Evolutionary conservation across 371 early-diverging fungal species (phyloP).

Genomic region (Thermomucor indicae-seudaticae): DNA sequence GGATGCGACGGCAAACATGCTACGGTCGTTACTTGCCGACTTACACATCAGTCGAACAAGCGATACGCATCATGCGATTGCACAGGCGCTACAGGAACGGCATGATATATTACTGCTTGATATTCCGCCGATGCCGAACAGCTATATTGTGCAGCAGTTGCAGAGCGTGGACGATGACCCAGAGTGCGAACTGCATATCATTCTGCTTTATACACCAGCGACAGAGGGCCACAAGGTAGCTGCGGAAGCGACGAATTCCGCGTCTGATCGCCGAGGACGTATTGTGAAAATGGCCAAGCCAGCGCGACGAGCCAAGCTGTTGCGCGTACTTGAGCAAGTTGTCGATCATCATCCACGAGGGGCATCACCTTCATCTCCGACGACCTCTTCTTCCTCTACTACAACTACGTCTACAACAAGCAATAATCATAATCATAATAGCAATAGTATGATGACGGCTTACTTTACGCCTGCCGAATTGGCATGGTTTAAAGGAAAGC

Average conservation of each 20-base stretch:
- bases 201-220: conserved; percentile 38
- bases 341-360: conserved; percentile 7
- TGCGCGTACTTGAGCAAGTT: conserved; percentile 35
- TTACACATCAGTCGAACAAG: conserved; percentile 18
- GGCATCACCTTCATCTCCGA: not conserved
- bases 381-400: not conserved
- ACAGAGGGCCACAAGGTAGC: conserved; percentile 43
- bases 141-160: conserved; percentile 33
- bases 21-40: conserved; percentile 26
- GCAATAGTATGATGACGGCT: conserved; percentile 25
- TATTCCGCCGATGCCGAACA: conserved; percentile 37
- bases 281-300: conserved; percentile 57
- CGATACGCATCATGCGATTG: conserved; percentile 35
- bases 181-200: conserved; percentile 40
- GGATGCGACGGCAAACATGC: conserved; percentile 36
- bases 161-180: conserved; percentile 44
- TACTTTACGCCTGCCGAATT: conserved; percentile 32
- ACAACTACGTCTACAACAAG: not conserved
- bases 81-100: conserved; percentile 35
- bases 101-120: conserved; percentile 36
- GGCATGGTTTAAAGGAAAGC: conserved; percentile 25
- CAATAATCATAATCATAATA: not conserved
- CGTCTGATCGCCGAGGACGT: conserved; percentile 36
- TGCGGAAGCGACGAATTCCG: conserved; percentile 36
- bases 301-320: conserved; percentile 45